Evolutionary conservation across 495 filamentous ascomycete species (phyloP), one percentile per base, ranked within the genome.

Genomic region (Xanthoparmelia taractica): DNA sequence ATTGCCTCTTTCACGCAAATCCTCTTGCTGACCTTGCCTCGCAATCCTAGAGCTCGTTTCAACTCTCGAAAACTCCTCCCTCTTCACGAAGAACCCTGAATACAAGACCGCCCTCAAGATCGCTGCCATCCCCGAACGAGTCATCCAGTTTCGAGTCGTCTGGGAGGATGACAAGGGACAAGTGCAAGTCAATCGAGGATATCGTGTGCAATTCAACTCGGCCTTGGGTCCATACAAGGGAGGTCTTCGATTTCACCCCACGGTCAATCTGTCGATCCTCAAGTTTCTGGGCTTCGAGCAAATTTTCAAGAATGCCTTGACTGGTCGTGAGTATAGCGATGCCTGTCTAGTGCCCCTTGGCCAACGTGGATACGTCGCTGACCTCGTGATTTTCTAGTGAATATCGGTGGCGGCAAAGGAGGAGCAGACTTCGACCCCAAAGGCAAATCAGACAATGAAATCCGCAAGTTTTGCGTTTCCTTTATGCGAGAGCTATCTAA

Each of bases 251-350:
- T 93, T 98, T 80, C 94, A 98, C 75, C 94, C 93, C 60, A 85
- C 89, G 20, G 94, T 98, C 78, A 98, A 98, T 80, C 82, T 98
- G 64, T 95, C 90, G 68, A 92, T 98, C 72, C 83, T 98, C 66
- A 98, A 98, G 81, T 97, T 97, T 82, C 82, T 98, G 70, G 94
- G 93, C 61, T 97, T 97, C 74, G 94, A 98, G 87, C 94, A 98
- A 83, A 94, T 91, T 79, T 97, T 98, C 36, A 98, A 98, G 87
- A 98, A 98, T 92, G 94, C 94, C 66, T 80, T 98, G 70, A 97
- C 94, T 65, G 94, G 94, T 67, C 78, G 90, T 93, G 79, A 83
- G 90, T 88, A 48, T 37, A 54, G 36, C 43, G 29, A 13, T 23
- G 18, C 47, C 31, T 13, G n/a, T n/a, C n/a, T n/a, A n/a, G n/a